phyloP scores from a whole-genome alignment of 495 filamentous ascomycete species.

The Tuber brumale region DNA sequence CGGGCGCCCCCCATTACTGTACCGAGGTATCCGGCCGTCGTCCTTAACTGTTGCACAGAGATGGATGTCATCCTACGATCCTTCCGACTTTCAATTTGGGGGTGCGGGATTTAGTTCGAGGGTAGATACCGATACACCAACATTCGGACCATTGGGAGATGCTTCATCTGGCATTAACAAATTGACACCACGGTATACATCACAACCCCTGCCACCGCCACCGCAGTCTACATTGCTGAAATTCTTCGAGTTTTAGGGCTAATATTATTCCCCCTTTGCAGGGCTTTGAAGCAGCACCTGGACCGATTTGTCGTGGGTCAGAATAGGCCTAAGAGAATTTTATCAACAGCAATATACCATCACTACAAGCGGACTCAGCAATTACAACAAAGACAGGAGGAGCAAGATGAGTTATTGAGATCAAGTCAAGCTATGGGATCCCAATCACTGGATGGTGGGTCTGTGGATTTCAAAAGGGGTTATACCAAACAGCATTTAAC shows the following conservation, averaged over 20 bases:
- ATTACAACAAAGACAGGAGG: constrained; percentile 65
- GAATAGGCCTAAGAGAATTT: constrained; percentile 88
- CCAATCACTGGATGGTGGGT: constrained; percentile 50
- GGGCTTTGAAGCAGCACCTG: constrained; percentile 76
- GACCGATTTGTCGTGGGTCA: constrained; percentile 97
- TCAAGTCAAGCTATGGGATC: constrained; percentile 39
- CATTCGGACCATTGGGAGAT: constrained; percentile 28
- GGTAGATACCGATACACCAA: constrained; percentile 32
- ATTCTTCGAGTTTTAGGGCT: neutral
- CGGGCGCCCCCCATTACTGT: constrained; percentile 20
- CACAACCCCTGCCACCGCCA: neutral
- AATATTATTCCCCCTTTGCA: constrained; percentile 40
- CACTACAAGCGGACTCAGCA: constrained; percentile 88
- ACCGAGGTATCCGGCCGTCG: constrained; percentile 17
- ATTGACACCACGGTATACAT: constrained; percentile 38
- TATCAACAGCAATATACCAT: constrained; percentile 92
- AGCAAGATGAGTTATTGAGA: constrained; percentile 61
- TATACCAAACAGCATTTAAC: neutral
- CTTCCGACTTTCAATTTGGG: constrained; percentile 32
- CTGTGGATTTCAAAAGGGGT: neutral
- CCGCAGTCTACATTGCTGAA: neutral
- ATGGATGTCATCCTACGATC: constrained; percentile 37
- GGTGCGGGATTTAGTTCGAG: constrained; percentile 32
- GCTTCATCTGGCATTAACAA: constrained; percentile 25
- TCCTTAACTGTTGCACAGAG: constrained; percentile 21